phyloP scores from a whole-genome alignment of 2,329 filamentous ascomycete genomes.

The Corinectria fuckeliana region DNA sequence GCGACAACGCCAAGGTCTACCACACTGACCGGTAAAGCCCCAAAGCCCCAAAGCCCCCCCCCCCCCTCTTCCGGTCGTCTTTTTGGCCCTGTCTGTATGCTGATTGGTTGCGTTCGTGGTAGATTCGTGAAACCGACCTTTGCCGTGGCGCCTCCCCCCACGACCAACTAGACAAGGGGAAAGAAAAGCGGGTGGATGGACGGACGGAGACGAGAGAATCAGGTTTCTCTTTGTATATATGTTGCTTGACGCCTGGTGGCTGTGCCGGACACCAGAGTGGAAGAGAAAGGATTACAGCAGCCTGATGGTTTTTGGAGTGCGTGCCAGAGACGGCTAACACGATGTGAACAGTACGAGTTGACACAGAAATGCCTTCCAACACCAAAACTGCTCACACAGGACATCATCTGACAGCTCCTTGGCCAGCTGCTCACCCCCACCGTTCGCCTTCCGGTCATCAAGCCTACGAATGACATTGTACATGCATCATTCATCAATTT shows the following conservation, averaged over 20 bases:
- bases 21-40: conserved; percentile 86
- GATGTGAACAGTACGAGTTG: neutral
- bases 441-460: conserved; percentile 20
- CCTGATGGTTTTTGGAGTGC: neutral
- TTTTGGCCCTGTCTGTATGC: neutral
- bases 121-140: conserved; percentile 86
- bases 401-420: conserved; percentile 45
- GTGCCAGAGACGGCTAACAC: neutral
- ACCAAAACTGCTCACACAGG: no score
- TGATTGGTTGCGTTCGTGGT: conserved; percentile 8
- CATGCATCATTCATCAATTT: no score
- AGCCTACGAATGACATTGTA: neutral
- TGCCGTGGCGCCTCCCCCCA: conserved; percentile 70
- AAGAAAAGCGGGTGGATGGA: conserved; percentile 5
- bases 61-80: no score
- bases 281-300: conserved; percentile 22
- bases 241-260: conserved; percentile 30
- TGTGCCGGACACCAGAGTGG: conserved; percentile 19
- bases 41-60: no score
- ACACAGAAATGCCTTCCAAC: neutral
- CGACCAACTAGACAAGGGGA: conserved; percentile 58
- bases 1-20: conserved; percentile 84
- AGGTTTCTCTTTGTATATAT: conserved; percentile 31
- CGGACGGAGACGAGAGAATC: neutral
- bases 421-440: conserved; percentile 40